phyloP scores from a whole-genome alignment of 805 yeast species.

The Cyberlindnera suaveolens region DNA sequence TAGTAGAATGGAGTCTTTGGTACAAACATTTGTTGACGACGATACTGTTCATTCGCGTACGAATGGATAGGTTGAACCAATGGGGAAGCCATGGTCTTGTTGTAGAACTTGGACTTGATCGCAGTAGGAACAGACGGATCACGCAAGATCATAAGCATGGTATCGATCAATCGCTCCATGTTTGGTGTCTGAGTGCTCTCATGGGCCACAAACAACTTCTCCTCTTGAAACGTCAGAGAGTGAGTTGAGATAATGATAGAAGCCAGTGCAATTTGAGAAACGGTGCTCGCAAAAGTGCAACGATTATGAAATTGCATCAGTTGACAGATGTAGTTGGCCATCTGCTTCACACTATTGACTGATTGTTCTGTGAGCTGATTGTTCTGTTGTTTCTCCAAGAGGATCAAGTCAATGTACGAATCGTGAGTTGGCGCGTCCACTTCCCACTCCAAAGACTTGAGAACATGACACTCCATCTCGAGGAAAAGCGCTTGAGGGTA shows the following conservation, averaged over 20 bases:
- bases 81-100: too few species aligned
- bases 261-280: constrained; percentile 44
- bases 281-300: constrained; percentile 43
- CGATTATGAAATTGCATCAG: constrained; percentile 57
- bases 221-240: constrained; percentile 32
- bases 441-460: constrained; percentile 60
- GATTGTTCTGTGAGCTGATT: background rate
- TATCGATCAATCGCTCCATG: constrained; percentile 17
- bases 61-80: constrained; percentile 7
- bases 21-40: constrained; percentile 4
- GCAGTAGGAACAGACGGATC: constrained; percentile 32
- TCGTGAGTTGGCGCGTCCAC: constrained; percentile 58
- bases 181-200: constrained; percentile 18
- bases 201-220: constrained; percentile 2
- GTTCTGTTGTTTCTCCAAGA: constrained; percentile 27
- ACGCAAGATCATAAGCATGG: constrained; percentile 15
- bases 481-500: constrained; percentile 51
- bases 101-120: constrained; percentile 37
- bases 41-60: constrained; percentile 14
- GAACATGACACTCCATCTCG: constrained; percentile 63
- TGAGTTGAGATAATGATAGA: constrained; percentile 40
- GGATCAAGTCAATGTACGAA: constrained; percentile 51
- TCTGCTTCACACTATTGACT: constrained; percentile 41
- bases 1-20: constrained; percentile 19
- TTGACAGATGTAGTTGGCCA: constrained; percentile 60